These are phyloP conservation scores for Moelleriella libera DNA, from an alignment of 2,329 filamentous ascomycete genomes.

Conservation along the genomic window DNA sequence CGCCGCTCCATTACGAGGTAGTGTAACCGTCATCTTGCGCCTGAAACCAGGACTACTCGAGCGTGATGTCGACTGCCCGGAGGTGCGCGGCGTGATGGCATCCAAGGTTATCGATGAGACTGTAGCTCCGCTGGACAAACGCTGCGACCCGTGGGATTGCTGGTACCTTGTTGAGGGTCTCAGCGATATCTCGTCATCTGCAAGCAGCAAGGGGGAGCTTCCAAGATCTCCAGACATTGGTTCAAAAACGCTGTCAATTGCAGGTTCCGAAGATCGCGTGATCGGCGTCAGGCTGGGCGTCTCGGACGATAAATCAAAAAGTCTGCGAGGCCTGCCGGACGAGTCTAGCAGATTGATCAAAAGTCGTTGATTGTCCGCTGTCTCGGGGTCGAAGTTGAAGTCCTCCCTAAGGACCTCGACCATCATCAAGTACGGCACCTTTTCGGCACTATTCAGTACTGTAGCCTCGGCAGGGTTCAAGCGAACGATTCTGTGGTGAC, in stretches of 20 bases:
- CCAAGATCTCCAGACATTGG: constrained; percentile 67
- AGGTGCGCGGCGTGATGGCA: constrained; percentile 52
- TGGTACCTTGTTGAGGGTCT: constrained; percentile 13
- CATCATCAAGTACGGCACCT: constrained; percentile 76
- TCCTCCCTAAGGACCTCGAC: constrained; percentile 70
- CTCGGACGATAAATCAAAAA: constrained; percentile 55
- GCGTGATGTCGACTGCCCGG: constrained; percentile 52
- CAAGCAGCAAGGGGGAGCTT: constrained; percentile 54
- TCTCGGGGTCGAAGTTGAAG: constrained; percentile 68
- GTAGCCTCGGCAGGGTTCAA: constrained; percentile 75
- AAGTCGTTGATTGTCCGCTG: constrained; percentile 56
- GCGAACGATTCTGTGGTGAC: constrained; percentile 70
- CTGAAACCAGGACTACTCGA: constrained; percentile 49
- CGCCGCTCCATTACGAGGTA: constrained; percentile 36
- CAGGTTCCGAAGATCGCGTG: constrained; percentile 26
- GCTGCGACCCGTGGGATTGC: constrained; percentile 25
- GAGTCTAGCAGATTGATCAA: constrained; percentile 42
- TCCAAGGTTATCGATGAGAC: constrained; percentile 47
- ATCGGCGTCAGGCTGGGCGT: constrained; percentile 36
- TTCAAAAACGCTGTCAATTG: constrained; percentile 66
- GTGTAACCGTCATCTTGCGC: constrained; percentile 47
- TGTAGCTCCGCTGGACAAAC: constrained; percentile 47
- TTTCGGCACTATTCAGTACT: constrained; percentile 74
- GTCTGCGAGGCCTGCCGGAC: constrained; percentile 40
- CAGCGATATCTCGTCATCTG: constrained; percentile 30